Percentiles rank a stretch among this genome's conserved stretches.
Evolutionary conservation across 75 land plant genomes (phyloP).

Genomic region (Picea sitchensis): DNA sequence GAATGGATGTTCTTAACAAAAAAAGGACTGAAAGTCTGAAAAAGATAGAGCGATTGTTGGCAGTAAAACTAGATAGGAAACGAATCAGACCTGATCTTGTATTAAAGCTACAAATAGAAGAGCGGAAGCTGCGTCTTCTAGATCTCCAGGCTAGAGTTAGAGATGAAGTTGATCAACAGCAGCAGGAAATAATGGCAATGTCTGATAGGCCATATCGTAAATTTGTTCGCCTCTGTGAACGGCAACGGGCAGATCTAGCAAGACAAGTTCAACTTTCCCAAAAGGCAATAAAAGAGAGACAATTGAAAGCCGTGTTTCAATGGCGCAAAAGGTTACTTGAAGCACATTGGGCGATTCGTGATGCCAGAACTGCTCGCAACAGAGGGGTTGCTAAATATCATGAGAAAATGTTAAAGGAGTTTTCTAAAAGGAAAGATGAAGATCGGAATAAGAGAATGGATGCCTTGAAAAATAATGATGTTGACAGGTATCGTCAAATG

Average conservation of each 20-base stretch:
- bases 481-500: slow-evolving; percentile 96
- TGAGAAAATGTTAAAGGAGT: slow-evolving; percentile 93
- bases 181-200: slow-evolving; percentile 99
- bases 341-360: slow-evolving; percentile 95
- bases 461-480: slow-evolving; percentile 99
- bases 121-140: slow-evolving; percentile 76
- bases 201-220: slow-evolving; percentile 90
- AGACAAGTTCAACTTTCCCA: slow-evolving; percentile 84
- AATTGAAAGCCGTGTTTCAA: slow-evolving; percentile 78
- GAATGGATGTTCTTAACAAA: slow-evolving; percentile 64
- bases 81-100: slow-evolving; percentile 82
- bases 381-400: slow-evolving; percentile 98
- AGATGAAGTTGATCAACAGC: slow-evolving; percentile 90
- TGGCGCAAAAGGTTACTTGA: slow-evolving; percentile 99
- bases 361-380: slow-evolving; percentile 92
- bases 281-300: slow-evolving; percentile 79
- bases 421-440: slow-evolving; percentile 96
- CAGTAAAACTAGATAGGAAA: slow-evolving; percentile 76
- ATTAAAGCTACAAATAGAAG: slow-evolving; percentile 84
- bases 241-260: slow-evolving; percentile 74
- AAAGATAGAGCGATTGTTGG: slow-evolving; percentile 61
- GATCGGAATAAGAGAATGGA: slow-evolving; percentile 96
- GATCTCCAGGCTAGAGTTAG: slow-evolving; percentile 81
- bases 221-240: slow-evolving; percentile 94
- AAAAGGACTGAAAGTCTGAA: slow-evolving; percentile 75